phyloP scores from a whole-genome alignment of 1,284 basidiomycete genomes.

The Trichosporon inkin region DNA sequence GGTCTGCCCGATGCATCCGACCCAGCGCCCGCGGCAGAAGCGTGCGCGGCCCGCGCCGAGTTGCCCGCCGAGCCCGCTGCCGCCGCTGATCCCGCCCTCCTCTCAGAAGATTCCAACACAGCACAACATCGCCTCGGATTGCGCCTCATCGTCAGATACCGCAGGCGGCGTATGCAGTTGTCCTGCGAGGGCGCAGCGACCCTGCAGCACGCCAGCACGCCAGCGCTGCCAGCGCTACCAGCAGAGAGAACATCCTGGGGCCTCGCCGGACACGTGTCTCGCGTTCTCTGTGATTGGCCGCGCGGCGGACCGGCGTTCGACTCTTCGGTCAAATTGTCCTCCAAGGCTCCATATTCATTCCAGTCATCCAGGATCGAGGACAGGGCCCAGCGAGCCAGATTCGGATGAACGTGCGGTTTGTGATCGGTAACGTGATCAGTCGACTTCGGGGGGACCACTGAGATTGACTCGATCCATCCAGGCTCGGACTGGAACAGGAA shows the following conservation, averaged over 20 bases:
- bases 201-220: background rate
- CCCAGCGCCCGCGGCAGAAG: too few relatives aligned
- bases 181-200: too few relatives aligned
- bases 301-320: background rate
- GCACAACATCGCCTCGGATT: background rate
- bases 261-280: background rate
- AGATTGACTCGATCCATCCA: background rate
- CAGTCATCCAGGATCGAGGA: background rate
- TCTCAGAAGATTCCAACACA: background rate
- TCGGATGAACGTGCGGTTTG: background rate
- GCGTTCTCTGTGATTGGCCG: background rate
- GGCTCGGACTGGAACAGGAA: too few relatives aligned
- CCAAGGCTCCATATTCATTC: background rate
- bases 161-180: too few relatives aligned
- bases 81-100: background rate
- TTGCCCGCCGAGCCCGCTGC: too few relatives aligned
- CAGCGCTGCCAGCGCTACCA: background rate
- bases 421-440: background rate
- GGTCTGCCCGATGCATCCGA: too few relatives aligned
- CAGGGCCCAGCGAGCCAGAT: background rate
- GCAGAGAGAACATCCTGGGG: background rate
- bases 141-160: background rate
- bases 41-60: too few relatives aligned
- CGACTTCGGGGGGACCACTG: too few relatives aligned
- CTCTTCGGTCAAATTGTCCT: constrained; percentile 2